Conservation (phyloP, 345 rosid species). For the Erodium maritimum region DNA sequence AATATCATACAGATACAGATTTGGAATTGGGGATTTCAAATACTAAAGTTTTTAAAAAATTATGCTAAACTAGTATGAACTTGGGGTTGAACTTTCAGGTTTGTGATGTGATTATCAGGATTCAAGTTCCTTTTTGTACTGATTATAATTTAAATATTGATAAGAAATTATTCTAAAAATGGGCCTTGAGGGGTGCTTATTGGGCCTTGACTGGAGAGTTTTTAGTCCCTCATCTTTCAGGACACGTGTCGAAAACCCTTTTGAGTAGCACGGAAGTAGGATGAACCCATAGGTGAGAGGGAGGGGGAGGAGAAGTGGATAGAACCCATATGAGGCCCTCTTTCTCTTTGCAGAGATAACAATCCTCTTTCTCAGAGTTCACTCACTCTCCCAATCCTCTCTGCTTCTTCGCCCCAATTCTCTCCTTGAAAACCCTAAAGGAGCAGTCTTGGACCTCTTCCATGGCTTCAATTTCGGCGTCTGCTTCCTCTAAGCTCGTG, state of each 20-base stretch:
- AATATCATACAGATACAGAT: too few relatives aligned
- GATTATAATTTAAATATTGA: too few relatives aligned
- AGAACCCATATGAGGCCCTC: constrained; percentile 17
- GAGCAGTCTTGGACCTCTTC: neutral
- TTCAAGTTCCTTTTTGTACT: too few relatives aligned
- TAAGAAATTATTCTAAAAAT: neutral
- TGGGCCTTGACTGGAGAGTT: neutral
- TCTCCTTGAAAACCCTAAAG: neutral
- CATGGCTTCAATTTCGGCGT: constrained; percentile 2
- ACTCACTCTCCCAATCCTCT: neutral
- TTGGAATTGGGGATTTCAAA: too few relatives aligned
- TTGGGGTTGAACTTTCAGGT: too few relatives aligned
- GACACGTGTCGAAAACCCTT: neutral
- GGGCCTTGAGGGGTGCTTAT: neutral
- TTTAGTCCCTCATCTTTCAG: neutral
- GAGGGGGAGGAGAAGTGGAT: neutral
- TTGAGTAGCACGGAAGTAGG: neutral
- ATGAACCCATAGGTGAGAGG: neutral
- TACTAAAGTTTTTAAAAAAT: too few relatives aligned
- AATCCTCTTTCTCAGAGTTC: neutral
- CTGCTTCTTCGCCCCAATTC: neutral
- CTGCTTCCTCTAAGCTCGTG: constrained; percentile 14
- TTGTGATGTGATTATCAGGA: too few relatives aligned
- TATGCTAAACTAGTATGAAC: too few relatives aligned
- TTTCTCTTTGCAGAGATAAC: constrained; percentile 4